Evolutionary conservation across 164 flowering plant species (phyloP), one percentile per base, ranked within the genome.

Genomic region (Aristolochia contorta): DNA sequence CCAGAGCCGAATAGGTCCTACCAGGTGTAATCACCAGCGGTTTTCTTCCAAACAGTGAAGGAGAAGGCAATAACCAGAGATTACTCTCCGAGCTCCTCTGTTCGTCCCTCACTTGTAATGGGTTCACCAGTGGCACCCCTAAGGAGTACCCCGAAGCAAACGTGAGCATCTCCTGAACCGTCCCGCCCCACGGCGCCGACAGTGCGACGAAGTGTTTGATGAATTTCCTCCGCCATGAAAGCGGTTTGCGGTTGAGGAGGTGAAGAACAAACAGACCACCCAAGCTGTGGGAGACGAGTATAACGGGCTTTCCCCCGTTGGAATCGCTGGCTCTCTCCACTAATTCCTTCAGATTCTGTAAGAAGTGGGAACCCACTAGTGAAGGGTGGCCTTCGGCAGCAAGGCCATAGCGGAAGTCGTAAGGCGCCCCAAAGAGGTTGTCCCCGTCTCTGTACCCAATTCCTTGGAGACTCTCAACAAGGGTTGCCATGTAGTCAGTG

Each of bases 1-100:
- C 81, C 1, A 37, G 3, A 0, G 88, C 80, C 0, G 88, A 61
- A 50, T 89, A 89, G 2, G 65, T 65, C 4, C 47, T 32, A 18
- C 72, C 70, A 20, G 65, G 77, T 1, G 86, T 73, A 16, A 80
- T 66, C n/a, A 93, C 87, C 0, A 87, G 75, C 0, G 80, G 76
- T 21, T 25, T 27, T 0, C 4, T 43, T 0, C 63, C 70, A 16
- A 82, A 93, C 2, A 79, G 20, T 49, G 60, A 71, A 2, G 92
- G 89, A 41, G 75, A 71, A 0, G 99, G 97, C 69, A 93, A 52
- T 1, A 93, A 84, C 99, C 97, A 93, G n/a, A 86, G 71, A 59
- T 93, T 93, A 76, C 91, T 90, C 66, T 91, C 91, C 0, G 92
- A 83, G 72, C 89, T 86, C 69, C 97, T 78, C 58, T 90, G 96